Base-by-base conservation (phyloP, 2,329 filamentous ascomycete species). In the Escovopsis sp. region DNA sequence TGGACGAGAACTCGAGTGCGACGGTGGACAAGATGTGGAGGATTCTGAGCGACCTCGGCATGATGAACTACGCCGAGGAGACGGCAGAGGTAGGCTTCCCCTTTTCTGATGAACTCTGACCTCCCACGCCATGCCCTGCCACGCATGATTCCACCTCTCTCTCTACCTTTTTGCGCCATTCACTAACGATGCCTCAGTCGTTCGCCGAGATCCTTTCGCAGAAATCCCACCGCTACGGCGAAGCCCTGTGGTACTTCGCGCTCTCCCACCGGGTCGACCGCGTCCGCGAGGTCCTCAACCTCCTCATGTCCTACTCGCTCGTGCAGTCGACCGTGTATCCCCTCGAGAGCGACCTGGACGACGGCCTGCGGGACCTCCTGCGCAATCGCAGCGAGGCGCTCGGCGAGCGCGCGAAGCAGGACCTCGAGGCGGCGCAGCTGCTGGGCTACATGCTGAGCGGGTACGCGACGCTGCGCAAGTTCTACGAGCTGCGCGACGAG, bases 181-280 rank as follows among this genome's bases (percentile, higher is more conserved):
- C 21, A 3, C 9, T 9, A 8, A 25, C 21, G 11, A 25, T 25
- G 21, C 21, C 11, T 29, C 14, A 93, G 83, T 76, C 79, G 44
- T 94, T 85, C 52, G 88, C 86, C 38, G 79, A 94, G 44, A 68
- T 77, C 33, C 67, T 94, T 27, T 73, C 77, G 10, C 68, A 76
- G 40, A 71, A 74, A 29, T 79, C 80, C 1, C 73, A 83, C 47
- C 72, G 79, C 36, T 94, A 88, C 46, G 88, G 88, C 36, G 76
- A 88, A 43, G 83, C 85, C 1, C 68, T 96, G 15, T 78, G 90
- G 60, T 94, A 92, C 62, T 96, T 90, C 53, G 81, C 88, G 17
- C 73, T 92, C 11, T 82, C 86, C 3, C 86, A 92, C 50, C 74
- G 78, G 18, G 63, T 74, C 2, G 66, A 70, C 43, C 92, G 88